Evolutionary conservation across 2,329 filamentous ascomycete species (phyloP).

Genomic region (Neophaeococcomyces mojaviensis): DNA sequence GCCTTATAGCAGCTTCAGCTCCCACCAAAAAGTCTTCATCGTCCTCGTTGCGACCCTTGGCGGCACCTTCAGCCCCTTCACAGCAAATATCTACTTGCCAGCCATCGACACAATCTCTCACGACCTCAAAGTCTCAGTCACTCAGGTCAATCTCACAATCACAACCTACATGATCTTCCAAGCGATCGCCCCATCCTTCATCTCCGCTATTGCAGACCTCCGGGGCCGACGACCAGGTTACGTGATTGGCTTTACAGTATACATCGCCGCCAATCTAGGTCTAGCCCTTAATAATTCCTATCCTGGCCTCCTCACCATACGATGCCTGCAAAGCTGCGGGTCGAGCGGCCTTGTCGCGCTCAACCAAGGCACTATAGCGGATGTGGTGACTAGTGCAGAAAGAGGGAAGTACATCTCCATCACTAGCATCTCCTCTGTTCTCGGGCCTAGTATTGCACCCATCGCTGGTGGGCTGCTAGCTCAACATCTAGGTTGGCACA

Average conservation of each 20-base stretch:
- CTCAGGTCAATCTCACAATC: constrained; percentile 24
- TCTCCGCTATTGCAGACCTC: constrained; percentile 44
- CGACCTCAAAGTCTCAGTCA: constrained; percentile 16
- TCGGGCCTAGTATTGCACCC: constrained; percentile 44
- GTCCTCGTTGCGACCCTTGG: constrained; percentile 45
- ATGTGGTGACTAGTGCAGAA: constrained; percentile 34
- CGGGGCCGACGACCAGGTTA: constrained; percentile 45
- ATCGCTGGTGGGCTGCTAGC: constrained; percentile 44
- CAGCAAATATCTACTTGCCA: constrained; percentile 47
- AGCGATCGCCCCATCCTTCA: constrained; percentile 45
- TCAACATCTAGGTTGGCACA: constrained; percentile 43
- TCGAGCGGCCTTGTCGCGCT: constrained; percentile 36
- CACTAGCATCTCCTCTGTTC: constrained; percentile 24
- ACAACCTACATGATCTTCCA: constrained; percentile 41
- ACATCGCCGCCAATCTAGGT: constrained; percentile 35
- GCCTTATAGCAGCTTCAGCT: constrained; percentile 13
- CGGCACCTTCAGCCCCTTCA: constrained; percentile 48
- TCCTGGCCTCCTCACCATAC: constrained; percentile 30
- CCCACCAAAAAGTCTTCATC: constrained; percentile 37
- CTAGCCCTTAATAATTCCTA: constrained; percentile 34
- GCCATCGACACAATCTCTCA: constrained; percentile 33
- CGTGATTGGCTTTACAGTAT: constrained; percentile 38
- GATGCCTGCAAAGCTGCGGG: constrained; percentile 39
- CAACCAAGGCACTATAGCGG: constrained; percentile 33
- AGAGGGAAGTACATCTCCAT: constrained; percentile 37